These are phyloP conservation scores for Trametes coccinea DNA, from an alignment of 768 basidiomycete species.

Conservation along the genomic window DNA sequence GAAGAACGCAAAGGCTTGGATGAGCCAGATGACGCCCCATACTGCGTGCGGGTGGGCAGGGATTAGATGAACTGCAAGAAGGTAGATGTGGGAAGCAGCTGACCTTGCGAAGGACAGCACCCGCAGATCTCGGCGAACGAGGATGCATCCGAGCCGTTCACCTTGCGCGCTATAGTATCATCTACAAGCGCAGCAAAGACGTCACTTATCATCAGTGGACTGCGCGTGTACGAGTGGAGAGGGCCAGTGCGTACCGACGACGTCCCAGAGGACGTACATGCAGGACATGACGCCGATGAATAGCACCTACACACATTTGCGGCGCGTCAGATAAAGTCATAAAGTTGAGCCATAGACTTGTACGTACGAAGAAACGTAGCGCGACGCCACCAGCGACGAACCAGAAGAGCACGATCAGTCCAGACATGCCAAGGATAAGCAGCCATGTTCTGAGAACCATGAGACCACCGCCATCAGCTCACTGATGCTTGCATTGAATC, in stretches of 20 bases:
- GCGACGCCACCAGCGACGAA: conserved; percentile 75
- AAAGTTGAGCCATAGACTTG: too few species aligned
- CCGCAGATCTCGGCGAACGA: conserved; percentile 84
- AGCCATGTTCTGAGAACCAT: conserved; percentile 62
- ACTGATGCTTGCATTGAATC: background rate
- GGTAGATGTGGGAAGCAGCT: background rate
- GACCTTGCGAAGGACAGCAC: conserved; percentile 82
- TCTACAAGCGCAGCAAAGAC: conserved; percentile 43
- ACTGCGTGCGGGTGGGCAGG: conserved; percentile 42
- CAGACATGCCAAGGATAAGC: conserved; percentile 77
- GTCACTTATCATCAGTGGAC: background rate
- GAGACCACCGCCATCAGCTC: too few species aligned
- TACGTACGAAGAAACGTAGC: conserved; percentile 69
- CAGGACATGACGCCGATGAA: conserved; percentile 89
- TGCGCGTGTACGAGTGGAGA: background rate
- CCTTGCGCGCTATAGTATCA: conserved; percentile 81
- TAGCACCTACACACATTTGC: conserved; percentile 48
- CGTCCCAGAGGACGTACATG: conserved; percentile 87
- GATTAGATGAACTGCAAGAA: background rate
- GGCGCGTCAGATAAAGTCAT: too few species aligned
- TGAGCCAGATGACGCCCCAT: conserved; percentile 89
- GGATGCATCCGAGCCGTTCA: conserved; percentile 86
- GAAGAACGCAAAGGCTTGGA: conserved; percentile 74
- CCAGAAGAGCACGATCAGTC: conserved; percentile 81
- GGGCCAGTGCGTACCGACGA: conserved; percentile 53